A percentile compares a stretch with the other conserved stretches of the same genome.
Conservation (phyloP, 306 rosid species). For the Castanospermum australe region DNA sequence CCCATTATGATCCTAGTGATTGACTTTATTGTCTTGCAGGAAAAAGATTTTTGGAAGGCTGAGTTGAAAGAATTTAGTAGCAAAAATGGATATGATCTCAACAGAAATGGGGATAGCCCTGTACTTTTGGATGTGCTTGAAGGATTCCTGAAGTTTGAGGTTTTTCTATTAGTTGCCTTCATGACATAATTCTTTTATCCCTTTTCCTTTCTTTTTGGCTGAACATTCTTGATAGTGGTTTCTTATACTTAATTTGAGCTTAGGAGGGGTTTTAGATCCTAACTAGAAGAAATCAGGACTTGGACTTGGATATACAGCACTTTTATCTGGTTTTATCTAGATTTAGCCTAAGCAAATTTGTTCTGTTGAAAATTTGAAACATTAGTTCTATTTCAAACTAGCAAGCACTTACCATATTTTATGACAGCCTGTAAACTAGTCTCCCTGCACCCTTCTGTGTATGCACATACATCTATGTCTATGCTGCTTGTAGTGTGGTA, state of each 20-base stretch:
- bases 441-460: neutral
- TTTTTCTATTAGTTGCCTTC: slow-evolving; percentile 35
- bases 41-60: slow-evolving; percentile 89
- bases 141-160: slow-evolving; percentile 99
- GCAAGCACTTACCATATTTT: neutral
- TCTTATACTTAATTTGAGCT: neutral
- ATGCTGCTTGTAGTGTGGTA: neutral
- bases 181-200: neutral
- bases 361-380: neutral
- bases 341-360: neutral
- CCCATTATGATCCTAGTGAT: neutral
- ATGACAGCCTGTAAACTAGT: neutral
- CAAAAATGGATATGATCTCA: slow-evolving; percentile 94
- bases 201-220: neutral
- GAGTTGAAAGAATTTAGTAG: slow-evolving; percentile 89
- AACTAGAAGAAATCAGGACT: neutral
- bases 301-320: neutral
- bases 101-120: slow-evolving; percentile 94
- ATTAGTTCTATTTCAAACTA: neutral
- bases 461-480: too few species aligned
- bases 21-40: slow-evolving; percentile 48
- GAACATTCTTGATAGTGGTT: neutral
- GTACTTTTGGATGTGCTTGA: slow-evolving; percentile 96
- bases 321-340: neutral
- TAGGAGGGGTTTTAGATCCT: neutral